These are phyloP conservation scores for Schwanniomyces vanrijiae DNA, from an alignment of 805 yeast species.

Conservation along the genomic window DNA sequence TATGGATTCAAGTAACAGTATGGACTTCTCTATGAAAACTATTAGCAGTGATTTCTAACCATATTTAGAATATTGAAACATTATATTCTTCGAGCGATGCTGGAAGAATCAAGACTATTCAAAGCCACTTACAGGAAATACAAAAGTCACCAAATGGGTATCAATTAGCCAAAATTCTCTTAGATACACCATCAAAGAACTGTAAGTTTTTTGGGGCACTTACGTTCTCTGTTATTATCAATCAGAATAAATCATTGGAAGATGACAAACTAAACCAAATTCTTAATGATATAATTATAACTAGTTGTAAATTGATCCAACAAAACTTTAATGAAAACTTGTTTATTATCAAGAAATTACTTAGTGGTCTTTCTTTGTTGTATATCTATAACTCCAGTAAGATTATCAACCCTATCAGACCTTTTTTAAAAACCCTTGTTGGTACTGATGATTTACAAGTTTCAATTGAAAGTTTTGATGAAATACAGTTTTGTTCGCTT, in stretches of 20 bases:
- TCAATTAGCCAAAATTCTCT: constrained; percentile 53
- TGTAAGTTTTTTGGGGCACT: constrained; percentile 80
- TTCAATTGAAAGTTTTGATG: constrained; percentile 4
- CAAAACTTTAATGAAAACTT: constrained; percentile 10
- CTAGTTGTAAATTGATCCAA: constrained; percentile 1
- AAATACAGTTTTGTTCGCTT: constrained; percentile 16
- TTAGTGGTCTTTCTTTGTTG: constrained; percentile 53
- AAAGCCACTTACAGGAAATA: constrained; percentile 53
- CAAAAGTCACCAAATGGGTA: constrained; percentile 62
- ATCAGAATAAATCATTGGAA: constrained; percentile 17
- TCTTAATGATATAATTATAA: constrained; percentile 8
- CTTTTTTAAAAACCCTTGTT: constrained; percentile 9
- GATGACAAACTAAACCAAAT: constrained; percentile 12
- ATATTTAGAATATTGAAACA: constrained; percentile 35
- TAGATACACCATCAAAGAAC: constrained; percentile 41
- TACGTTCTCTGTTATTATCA: constrained; percentile 67
- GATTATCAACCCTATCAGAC: constrained; percentile 43
- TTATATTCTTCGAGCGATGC: constrained; percentile 45
- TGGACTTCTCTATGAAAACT: background rate
- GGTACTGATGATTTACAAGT: constrained; percentile 4
- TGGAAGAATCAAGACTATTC: constrained; percentile 41
- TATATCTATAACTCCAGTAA: constrained; percentile 37
- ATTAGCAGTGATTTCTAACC: constrained; percentile 7
- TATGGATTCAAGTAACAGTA: background rate
- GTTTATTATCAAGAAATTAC: constrained; percentile 56